Evolutionary conservation across 805 yeast species (phyloP).

Genomic region (Priceomyces fermenticarens): DNA sequence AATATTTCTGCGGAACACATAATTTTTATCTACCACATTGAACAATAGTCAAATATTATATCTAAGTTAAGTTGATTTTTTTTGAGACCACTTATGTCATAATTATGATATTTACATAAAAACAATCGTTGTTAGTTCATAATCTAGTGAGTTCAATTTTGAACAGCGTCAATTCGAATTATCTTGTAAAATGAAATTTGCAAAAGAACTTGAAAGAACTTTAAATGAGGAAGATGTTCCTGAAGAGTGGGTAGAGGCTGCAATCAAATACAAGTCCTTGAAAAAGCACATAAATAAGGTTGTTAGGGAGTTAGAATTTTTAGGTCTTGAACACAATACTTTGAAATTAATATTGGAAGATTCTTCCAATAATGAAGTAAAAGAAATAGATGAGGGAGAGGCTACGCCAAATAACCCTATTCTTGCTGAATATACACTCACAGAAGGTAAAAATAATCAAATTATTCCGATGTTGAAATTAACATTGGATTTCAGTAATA

Average conservation of each 20-base stretch:
- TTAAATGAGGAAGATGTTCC: conserved; percentile 62
- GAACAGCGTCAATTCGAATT: too few relatives aligned
- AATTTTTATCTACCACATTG: too few relatives aligned
- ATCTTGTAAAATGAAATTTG: conserved; percentile 63
- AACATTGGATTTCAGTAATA: conserved; percentile 28
- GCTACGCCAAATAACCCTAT: conserved; percentile 36
- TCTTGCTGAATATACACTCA: conserved; percentile 41
- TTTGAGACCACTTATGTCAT: too few relatives aligned
- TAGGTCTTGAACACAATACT: conserved; percentile 54
- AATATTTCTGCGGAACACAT: too few relatives aligned
- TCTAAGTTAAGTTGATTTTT: too few relatives aligned
- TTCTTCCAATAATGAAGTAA: conserved; percentile 16
- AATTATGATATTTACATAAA: too few relatives aligned
- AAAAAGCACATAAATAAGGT: conserved; percentile 66
- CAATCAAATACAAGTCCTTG: conserved; percentile 68
- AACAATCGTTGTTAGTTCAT: too few relatives aligned
- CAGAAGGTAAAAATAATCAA: conserved; percentile 15
- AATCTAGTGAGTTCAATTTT: too few relatives aligned
- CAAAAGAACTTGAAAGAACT: conserved; percentile 64
- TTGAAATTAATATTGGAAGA: conserved; percentile 35
- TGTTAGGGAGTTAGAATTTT: conserved; percentile 56
- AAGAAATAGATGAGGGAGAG: conserved; percentile 32
- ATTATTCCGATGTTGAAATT: conserved; percentile 40
- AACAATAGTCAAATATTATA: too few relatives aligned
- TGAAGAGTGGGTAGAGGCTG: conserved; percentile 61